A percentile compares a stretch with the other conserved stretches of the same genome.
Conservation (phyloP, 2,329 filamentous ascomycete genomes). For the Colletotrichum cereale region DNA sequence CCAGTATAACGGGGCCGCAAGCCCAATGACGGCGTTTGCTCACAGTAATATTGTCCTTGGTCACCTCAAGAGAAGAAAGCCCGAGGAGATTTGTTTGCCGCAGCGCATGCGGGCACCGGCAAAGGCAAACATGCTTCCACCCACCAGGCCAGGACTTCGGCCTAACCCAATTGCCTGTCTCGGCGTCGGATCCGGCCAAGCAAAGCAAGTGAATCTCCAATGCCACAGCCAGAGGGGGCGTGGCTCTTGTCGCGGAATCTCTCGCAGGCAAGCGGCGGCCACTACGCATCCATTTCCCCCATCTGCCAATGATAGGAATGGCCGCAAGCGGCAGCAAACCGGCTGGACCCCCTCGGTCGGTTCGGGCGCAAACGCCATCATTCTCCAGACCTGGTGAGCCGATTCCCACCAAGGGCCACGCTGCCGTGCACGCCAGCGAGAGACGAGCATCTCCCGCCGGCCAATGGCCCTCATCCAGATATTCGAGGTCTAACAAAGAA, state of each 20-base stretch:
- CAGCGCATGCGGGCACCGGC: slow-evolving; percentile 7
- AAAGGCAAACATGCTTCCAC: slow-evolving; percentile 9
- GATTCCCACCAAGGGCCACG: neutral
- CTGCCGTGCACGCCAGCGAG: neutral
- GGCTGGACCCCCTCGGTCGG: neutral
- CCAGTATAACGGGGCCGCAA: neutral
- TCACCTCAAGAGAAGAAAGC: neutral
- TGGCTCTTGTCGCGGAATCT: slow-evolving; percentile 1
- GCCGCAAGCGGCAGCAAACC: slow-evolving; percentile 2
- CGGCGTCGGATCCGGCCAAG: neutral
- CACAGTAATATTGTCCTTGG: neutral
- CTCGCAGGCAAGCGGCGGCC: slow-evolving; percentile 4
- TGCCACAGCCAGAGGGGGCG: neutral
- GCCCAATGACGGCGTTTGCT: neutral
- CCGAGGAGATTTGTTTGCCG: slow-evolving; percentile 15
- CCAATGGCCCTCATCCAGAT: neutral
- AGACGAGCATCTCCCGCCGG: neutral
- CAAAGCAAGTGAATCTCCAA: neutral
- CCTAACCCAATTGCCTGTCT: neutral
- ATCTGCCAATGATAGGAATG: neutral
- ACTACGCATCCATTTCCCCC: neutral
- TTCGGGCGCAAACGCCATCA: slow-evolving; percentile 5
- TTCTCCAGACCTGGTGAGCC: neutral
- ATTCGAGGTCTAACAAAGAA: neutral
- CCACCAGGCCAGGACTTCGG: neutral